Base-by-base conservation (phyloP, 1,139 yeast genomes). In the Diutina pseudorugosa region DNA sequence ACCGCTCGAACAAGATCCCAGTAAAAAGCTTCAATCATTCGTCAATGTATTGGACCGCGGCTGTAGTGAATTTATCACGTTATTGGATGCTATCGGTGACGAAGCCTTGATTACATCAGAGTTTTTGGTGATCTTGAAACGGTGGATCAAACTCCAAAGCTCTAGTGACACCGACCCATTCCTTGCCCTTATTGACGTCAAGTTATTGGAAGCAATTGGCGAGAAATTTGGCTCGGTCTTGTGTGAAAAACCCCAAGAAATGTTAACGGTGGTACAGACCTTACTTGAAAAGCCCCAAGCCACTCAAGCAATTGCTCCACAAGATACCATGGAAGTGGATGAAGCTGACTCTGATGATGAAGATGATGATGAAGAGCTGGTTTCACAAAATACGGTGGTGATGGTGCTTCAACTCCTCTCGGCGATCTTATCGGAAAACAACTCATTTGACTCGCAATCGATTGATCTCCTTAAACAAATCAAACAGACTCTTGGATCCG, bases 131-230 rank as follows among this genome's bases (percentile, higher is more conserved):
- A 66, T 83, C 1, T 68, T 91, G 55, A 74, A 74, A 55, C 70
- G 81, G 57, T 87, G 95, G 91, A 68, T 85, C 25, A 63, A 66
- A 19, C 53, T 45, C 6, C 33, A 20, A 43, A 7, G 8, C 21
- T 21, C 21, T n/a, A 11, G 12, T n/a, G 68, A 69, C 4, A 18
- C 21, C 5, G 74, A 77, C 56, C 86, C 90, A 6, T 75, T 83
- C 54, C 60, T 75, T 18, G 73, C 79, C 47, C 68, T 89, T 50
- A 69, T 81, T 6, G 84, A 85, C 61, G 70, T 87, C 55, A 78
- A 85, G 55, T 62, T 88, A 18, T 66, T 90, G 51, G 93, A 89
- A 60, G 68, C 70, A 19, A 65, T 88, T 47, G 79, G 83, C n/a
- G 76, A 75, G 16, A 72, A 72, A 30, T 84, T 85, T 58, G 83